Percentiles rank a stretch among this genome's conserved stretches.
phyloP scores from a whole-genome alignment of 2,329 filamentous ascomycete species.

The Neurospora sp. region DNA sequence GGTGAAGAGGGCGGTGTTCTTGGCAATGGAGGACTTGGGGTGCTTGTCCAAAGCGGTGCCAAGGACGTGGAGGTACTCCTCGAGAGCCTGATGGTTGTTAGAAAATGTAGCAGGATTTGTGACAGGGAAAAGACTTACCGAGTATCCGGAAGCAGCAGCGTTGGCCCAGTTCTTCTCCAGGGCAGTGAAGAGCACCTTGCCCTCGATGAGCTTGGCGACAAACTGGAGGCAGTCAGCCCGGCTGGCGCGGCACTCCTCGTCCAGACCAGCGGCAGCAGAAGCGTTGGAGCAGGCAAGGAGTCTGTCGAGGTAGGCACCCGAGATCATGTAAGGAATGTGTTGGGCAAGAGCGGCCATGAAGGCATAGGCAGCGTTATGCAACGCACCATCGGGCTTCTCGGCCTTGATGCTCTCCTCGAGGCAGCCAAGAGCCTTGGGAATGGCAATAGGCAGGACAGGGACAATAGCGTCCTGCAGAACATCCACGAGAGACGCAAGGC shows the following conservation, averaged over 20 bases:
- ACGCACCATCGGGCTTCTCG: constrained; percentile 44
- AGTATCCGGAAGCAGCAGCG: constrained; percentile 52
- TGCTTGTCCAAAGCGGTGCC: constrained; percentile 66
- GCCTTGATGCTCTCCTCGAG: constrained; percentile 52
- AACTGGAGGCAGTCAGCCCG: constrained; percentile 62
- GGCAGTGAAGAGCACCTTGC: constrained; percentile 65
- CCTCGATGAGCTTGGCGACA: constrained; percentile 66
- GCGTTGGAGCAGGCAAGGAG: constrained; percentile 63
- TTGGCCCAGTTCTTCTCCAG: constrained; percentile 63
- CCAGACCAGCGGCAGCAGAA: constrained; percentile 55
- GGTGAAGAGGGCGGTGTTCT: constrained; percentile 62
- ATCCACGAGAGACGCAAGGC: constrained; percentile 80
- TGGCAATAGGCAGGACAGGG: constrained; percentile 66
- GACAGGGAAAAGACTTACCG: constrained; percentile 35
- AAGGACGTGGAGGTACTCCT: constrained; percentile 61
- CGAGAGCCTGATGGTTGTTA: constrained; percentile 44
- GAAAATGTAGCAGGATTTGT: constrained; percentile 5
- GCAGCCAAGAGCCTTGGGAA: constrained; percentile 63
- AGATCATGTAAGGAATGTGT: constrained; percentile 83
- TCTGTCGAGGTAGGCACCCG: constrained; percentile 60
- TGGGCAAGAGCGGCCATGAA: constrained; percentile 73
- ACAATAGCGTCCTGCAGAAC: constrained; percentile 81
- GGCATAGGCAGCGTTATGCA: constrained; percentile 76
- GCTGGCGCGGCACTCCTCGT: constrained; percentile 52
- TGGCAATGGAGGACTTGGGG: constrained; percentile 67